These are phyloP conservation scores for Fraxinus dipetala DNA, from an alignment of 305 asterid species.

Conservation along the genomic window DNA sequence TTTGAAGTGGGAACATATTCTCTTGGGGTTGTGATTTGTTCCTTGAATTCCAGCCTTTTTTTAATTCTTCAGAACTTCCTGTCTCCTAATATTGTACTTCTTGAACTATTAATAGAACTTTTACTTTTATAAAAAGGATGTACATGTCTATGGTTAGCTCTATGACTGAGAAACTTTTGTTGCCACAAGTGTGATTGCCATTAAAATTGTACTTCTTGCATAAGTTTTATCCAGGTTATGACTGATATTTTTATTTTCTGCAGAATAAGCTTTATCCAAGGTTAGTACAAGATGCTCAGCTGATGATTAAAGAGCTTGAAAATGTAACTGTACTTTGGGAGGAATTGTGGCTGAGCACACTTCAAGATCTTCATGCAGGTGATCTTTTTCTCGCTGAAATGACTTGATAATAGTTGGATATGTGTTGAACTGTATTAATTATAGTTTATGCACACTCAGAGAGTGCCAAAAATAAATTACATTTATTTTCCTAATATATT, in stretches of 20 bases:
- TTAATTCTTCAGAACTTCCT: not conserved
- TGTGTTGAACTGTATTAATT: constrained; percentile 6
- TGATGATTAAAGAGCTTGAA: constrained; percentile 94
- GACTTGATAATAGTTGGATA: constrained; percentile 23
- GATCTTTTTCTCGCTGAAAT: constrained; percentile 12
- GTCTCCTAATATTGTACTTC: not conserved
- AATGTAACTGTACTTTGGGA: constrained; percentile 98
- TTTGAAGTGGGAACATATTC: not conserved
- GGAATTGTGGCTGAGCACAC: constrained; percentile 98
- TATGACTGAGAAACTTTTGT: constrained; percentile 1
- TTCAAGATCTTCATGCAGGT: constrained; percentile 99
- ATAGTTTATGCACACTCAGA: constrained; percentile 7
- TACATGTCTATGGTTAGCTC: not conserved
- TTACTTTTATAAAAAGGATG: not conserved
- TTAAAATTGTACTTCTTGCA: not conserved
- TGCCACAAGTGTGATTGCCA: not conserved
- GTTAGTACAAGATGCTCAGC: constrained; percentile 84
- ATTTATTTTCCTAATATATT: constrained; percentile 14
- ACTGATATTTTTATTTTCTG: constrained; percentile 23
- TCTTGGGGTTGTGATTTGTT: not conserved
- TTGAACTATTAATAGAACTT: not conserved
- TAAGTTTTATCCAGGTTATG: constrained; percentile 6
- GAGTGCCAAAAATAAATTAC: constrained; percentile 7
- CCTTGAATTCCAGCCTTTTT: not conserved
- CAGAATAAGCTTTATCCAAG: constrained; percentile 87